Evolutionary conservation across 805 yeast genomes (phyloP), one percentile per base, ranked within the genome.

Genomic region (Myxozyma vanderwaltii): DNA sequence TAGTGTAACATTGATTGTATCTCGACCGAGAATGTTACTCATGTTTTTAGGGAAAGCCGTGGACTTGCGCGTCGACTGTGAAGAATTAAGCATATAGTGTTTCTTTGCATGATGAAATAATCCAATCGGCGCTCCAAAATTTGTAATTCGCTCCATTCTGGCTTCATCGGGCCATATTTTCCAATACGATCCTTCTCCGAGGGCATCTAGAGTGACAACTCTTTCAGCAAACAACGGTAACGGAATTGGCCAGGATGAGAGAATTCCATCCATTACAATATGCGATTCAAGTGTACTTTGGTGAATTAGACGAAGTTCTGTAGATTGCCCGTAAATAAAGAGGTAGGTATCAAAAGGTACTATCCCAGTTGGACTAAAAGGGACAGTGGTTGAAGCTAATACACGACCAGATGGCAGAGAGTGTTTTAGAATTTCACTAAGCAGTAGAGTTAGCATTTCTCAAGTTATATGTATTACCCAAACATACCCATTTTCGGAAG

Each of bases 361-460:
- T n/a, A 61, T 49, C 8, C 63, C 66, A 17, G 7, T 45, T 5
- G 66, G 66, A 13, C 65, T 58, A 45, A 63, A 63, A 17, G 66
- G 66, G 8, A 63, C 63, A 7, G 50, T 35, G 23, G 65, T 44
- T 2, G 63, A 54, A 4, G 46, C 55, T 2, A 63, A 50, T 10
- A 62, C 66, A 19, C 66, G 56, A 15, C 65, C 66, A 12, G 66
- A 63, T 17, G 66, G 66, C 7, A 63, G 51, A n/a, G 65, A 61
- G 29, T 59, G 61, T 45, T 63, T 63, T n/a, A 58, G 46, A 15
- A 63, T 57, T 21, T 62, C 63, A 12, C 66, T 63, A 45, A 13
- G 27, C 19, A 33, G 2, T 17, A 15, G 7, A 23, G 17, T 35
- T 17, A 19, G 12, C 17, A 33, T 13, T 12, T 3, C 29, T 13